Percentiles rank a stretch among this genome's conserved stretches.
Evolutionary conservation across 371 early-diverging fungal genomes (phyloP).

Genomic region (Mucor irregularis): DNA sequence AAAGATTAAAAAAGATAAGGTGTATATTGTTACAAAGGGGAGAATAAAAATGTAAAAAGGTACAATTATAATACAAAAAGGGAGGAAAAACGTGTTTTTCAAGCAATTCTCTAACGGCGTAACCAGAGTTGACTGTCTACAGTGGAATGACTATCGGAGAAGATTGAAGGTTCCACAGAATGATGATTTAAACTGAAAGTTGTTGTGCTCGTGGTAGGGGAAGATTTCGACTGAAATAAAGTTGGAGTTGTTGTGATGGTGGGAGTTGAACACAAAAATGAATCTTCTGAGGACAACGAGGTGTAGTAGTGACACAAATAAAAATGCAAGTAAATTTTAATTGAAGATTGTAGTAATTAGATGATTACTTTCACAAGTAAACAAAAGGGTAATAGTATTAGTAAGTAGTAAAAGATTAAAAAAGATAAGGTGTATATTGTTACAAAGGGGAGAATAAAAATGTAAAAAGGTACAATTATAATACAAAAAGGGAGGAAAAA

Average conservation of each 20-base stretch:
- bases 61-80: neutral
- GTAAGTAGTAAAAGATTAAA: no score
- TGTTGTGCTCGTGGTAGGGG: neutral
- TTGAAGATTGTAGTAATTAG: no score
- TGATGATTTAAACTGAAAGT: conserved; percentile 3
- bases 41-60: no score
- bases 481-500: neutral
- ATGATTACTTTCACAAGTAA: no score
- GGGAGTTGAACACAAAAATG: conserved; percentile 5
- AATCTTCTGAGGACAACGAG: conserved; percentile 5
- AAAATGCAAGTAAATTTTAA: no score
- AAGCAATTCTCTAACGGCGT: conserved; percentile 3
- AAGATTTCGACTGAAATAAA: neutral
- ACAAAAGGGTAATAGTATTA: no score
- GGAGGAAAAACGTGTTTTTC: neutral
- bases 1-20: no score
- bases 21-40: no score
- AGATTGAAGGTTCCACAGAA: conserved; percentile 11
- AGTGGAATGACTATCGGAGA: neutral
- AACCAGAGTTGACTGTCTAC: conserved; percentile 11
- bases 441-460: no score
- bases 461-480: no score
- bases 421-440: no score
- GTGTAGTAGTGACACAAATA: no score
- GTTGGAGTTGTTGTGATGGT: neutral